phyloP scores from a whole-genome alignment of 345 rosid species.

The Boechera stricta region DNA sequence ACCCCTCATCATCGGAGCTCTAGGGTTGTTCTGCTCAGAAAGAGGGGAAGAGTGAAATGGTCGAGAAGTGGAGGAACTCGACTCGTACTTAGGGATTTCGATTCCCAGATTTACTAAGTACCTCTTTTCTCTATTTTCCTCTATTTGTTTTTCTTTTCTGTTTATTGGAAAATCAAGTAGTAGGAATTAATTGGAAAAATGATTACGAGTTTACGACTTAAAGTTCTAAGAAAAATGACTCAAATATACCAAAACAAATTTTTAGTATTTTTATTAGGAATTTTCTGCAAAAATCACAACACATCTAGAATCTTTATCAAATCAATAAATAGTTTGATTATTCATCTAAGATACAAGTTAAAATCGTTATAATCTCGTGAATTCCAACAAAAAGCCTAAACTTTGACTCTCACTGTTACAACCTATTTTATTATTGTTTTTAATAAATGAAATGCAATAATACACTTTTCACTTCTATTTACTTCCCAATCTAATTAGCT shows the following conservation, averaged over 20 bases:
- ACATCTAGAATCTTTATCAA: neutral
- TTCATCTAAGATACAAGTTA: neutral
- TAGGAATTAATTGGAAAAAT: neutral
- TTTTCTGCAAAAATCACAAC: neutral
- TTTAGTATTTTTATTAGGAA: too few relatives aligned
- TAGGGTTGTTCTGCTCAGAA: conserved; percentile 15
- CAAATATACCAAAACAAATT: too few relatives aligned
- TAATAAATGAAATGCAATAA: conserved; percentile 26
- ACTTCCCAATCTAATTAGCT: conserved; percentile 5
- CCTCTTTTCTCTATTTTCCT: neutral
- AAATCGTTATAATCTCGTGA: neutral
- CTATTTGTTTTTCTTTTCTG: neutral
- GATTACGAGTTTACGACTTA: too few relatives aligned
- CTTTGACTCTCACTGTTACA: conserved; percentile 7
- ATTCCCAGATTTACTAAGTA: conserved; percentile 16
- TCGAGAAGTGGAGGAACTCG: conserved; percentile 29
- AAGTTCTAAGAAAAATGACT: too few relatives aligned
- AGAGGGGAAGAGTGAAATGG: neutral
- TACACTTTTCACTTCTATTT: conserved; percentile 28
- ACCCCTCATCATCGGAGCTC: conserved; percentile 43
- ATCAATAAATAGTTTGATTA: neutral
- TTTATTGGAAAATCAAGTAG: neutral
- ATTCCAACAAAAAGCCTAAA: conserved; percentile 6
- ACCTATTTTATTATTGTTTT: neutral
- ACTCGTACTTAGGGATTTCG: conserved; percentile 26